A percentile compares a stretch with the other conserved stretches of the same genome.
Evolutionary conservation across 495 filamentous ascomycete species (phyloP).

Genomic region (Penicillium silybi): DNA sequence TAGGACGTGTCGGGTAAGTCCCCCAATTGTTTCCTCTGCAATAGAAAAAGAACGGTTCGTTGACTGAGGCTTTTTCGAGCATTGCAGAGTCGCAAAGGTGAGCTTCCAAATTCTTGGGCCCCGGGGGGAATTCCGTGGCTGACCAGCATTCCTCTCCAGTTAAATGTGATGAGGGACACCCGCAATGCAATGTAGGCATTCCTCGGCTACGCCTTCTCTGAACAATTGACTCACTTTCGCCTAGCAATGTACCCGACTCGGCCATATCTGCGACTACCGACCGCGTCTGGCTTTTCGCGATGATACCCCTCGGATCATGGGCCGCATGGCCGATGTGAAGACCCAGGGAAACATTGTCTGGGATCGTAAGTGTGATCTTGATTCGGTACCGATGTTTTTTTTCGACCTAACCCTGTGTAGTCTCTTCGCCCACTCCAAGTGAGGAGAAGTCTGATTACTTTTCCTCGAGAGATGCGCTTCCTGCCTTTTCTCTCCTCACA

Average conservation of each 20-base stretch:
- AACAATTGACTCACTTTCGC: not conserved
- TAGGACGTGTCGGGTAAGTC: conserved; percentile 51
- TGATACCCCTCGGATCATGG: conserved; percentile 52
- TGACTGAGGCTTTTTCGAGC: conserved; percentile 6
- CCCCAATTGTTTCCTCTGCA: conserved; percentile 3
- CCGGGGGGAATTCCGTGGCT: conserved; percentile 7
- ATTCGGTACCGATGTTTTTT: not conserved
- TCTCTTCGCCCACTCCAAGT: conserved; percentile 21
- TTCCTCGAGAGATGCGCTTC: conserved; percentile 39
- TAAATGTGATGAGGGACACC: conserved; percentile 53
- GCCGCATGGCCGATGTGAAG: conserved; percentile 52
- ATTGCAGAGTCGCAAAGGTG: conserved; percentile 49
- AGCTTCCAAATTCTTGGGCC: conserved; percentile 11
- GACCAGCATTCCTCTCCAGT: conserved; percentile 24
- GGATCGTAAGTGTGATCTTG: conserved; percentile 44
- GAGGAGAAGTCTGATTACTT: conserved; percentile 26
- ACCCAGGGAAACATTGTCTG: conserved; percentile 47
- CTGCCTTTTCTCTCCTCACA: conserved; percentile 50
- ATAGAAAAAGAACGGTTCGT: not conserved
- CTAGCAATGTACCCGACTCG: conserved; percentile 54
- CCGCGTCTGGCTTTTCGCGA: conserved; percentile 53
- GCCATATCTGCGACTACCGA: conserved; percentile 55
- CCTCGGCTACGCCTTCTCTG: conserved; percentile 4
- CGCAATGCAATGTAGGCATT: conserved; percentile 47
- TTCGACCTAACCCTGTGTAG: conserved; percentile 12